Evolutionary conservation across 73 alveolate species (phyloP).

Genomic region (Blepharisma japonicum): DNA sequence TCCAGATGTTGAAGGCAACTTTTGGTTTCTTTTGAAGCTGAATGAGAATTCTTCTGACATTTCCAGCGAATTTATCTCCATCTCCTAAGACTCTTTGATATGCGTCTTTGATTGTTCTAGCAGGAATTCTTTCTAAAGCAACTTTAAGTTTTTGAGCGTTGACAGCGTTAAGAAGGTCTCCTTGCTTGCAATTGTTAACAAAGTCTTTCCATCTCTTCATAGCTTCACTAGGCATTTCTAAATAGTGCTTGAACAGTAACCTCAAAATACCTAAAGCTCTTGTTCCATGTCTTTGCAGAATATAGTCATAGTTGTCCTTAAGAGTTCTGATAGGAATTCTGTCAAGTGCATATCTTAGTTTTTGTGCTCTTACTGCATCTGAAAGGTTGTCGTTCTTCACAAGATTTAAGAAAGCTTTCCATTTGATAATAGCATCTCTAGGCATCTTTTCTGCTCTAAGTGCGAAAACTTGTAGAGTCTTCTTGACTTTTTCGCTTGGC

Average conservation of each 20-base stretch:
- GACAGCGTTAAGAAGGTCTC: not conserved
- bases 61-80: conserved; percentile 8
- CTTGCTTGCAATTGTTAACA: not conserved
- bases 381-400: not conserved
- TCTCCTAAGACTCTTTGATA: conserved; percentile 16
- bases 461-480: not conserved
- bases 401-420: not conserved
- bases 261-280: too few species aligned
- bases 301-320: not conserved
- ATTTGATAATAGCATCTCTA: not conserved
- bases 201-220: not conserved
- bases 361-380: conserved; percentile 2
- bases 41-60: not conserved
- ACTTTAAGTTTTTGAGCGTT: not conserved
- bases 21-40: too few species aligned
- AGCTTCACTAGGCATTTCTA: not conserved
- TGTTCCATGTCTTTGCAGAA: too few species aligned
- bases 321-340: conserved; percentile 8
- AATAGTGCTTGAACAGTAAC: not conserved
- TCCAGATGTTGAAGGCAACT: too few species aligned
- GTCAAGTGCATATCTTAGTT: not conserved
- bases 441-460: not conserved
- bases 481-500: not conserved
- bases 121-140: not conserved
- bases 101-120: not conserved